A percentile compares a stretch with the other conserved stretches of the same genome.
Conservation (phyloP, 2,329 filamentous ascomycete genomes). For the Curvularia eragrostidis region DNA sequence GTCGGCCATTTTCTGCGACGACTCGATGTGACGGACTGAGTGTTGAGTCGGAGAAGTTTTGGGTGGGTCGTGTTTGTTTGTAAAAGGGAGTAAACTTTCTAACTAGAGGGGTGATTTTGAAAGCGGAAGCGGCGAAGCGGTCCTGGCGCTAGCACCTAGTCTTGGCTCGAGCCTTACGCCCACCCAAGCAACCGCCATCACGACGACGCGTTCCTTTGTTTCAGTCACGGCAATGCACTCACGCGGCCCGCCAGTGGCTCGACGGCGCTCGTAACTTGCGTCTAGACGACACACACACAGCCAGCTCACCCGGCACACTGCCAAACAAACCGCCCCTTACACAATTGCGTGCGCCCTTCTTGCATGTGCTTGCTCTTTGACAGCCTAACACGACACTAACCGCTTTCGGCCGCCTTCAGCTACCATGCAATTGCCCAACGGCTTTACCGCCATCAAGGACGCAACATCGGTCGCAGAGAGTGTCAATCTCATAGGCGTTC, state of each 20-base stretch:
- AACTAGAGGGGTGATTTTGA: constrained; percentile 40
- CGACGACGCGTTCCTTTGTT: constrained; percentile 6
- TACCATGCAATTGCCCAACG: constrained; percentile 30
- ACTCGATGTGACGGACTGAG: constrained; percentile 27
- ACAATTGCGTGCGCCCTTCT: neutral
- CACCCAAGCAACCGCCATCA: constrained; percentile 24
- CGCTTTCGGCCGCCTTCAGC: constrained; percentile 16
- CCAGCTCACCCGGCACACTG: too few species aligned
- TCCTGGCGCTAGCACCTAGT: constrained; percentile 22
- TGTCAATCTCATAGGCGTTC: constrained; percentile 72
- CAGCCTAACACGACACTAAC: constrained; percentile 19
- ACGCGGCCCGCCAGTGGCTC: neutral
- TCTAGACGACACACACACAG: neutral
- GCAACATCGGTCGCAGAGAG: constrained; percentile 29
- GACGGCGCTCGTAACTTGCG: neutral
- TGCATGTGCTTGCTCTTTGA: constrained; percentile 3
- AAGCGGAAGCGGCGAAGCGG: constrained; percentile 46
- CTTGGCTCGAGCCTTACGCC: constrained; percentile 23
- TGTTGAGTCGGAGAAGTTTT: constrained; percentile 25
- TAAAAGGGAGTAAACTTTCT: constrained; percentile 42
- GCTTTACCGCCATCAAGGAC: constrained; percentile 57
- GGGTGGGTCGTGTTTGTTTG: constrained; percentile 41
- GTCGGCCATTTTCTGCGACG: constrained; percentile 80
- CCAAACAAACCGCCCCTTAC: neutral
- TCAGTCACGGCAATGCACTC: neutral